Conservation (phyloP, 169 alveolate genomes). For the Prorocentrum cordatum region DNA sequence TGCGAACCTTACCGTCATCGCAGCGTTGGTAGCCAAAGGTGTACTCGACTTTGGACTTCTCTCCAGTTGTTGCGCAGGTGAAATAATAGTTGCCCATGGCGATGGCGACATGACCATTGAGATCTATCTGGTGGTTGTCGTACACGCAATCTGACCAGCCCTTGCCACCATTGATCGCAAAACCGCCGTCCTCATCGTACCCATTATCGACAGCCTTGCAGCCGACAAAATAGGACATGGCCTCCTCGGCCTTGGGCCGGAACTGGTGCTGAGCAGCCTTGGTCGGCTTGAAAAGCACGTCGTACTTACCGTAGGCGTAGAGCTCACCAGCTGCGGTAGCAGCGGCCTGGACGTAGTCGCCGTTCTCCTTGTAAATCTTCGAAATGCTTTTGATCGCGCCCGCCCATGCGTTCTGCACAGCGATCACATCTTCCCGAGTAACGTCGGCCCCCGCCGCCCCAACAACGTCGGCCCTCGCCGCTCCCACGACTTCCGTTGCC, state of each 20-base stretch:
- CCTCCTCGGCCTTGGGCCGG: neutral
- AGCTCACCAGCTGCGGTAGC: neutral
- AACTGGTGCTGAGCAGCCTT: neutral
- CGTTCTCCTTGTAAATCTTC: neutral
- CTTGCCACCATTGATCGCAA: slow-evolving; percentile 14
- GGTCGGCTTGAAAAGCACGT: slow-evolving; percentile 6
- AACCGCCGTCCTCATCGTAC: neutral
- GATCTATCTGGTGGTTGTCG: neutral
- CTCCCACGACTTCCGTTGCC: no score
- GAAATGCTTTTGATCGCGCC: neutral
- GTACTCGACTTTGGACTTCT: no score
- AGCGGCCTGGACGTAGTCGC: neutral
- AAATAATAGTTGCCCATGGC: neutral
- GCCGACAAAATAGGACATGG: slow-evolving; percentile 18
- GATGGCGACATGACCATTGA: neutral
- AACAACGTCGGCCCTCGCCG: no score
- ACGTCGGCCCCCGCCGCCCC: no score
- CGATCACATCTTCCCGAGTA: neutral
- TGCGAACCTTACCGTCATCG: no score
- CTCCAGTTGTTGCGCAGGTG: no score
- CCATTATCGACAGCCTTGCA: neutral
- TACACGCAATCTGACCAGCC: neutral
- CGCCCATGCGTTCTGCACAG: neutral
- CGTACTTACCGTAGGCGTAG: neutral
- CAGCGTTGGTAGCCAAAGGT: no score